These are phyloP conservation scores for Backusella psychrophila DNA, from an alignment of 192 early-diverging fungal genomes.

Conservation along the genomic window DNA sequence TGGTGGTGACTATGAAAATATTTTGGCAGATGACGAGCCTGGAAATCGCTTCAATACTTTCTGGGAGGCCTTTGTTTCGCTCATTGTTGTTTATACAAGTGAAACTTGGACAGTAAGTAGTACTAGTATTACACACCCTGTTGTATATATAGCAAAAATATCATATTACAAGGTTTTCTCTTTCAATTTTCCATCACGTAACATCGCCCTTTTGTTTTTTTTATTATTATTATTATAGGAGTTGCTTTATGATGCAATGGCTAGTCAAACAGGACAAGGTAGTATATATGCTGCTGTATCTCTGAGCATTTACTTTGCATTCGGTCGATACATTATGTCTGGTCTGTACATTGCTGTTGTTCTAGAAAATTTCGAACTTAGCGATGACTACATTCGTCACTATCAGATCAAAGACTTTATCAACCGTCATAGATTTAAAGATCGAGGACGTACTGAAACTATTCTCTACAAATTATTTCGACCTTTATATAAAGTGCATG, in stretches of 20 bases:
- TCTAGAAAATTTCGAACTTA: conserved; percentile 58
- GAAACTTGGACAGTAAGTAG: conserved; percentile 35
- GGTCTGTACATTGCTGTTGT: conserved; percentile 58
- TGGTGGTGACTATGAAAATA: conserved; percentile 30
- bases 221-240: conserved; percentile 21
- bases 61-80: conserved; percentile 29
- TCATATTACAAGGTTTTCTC: background rate
- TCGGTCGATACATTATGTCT: conserved; percentile 51
- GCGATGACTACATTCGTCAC: conserved; percentile 41
- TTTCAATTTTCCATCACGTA: background rate
- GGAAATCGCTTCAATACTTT: conserved; percentile 32
- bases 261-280: conserved; percentile 34
- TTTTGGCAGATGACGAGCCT: background rate
- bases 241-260: conserved; percentile 49
- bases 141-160: background rate
- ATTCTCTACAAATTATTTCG: conserved; percentile 15
- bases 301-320: conserved; percentile 42
- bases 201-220: background rate
- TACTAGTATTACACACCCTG: background rate
- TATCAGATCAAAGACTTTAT: conserved; percentile 34
- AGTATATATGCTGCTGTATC: conserved; percentile 41
- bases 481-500: conserved; percentile 8
- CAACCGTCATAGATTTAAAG: conserved; percentile 7
- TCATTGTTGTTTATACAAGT: conserved; percentile 34
- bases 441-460: conserved; percentile 10